Evolutionary conservation across 768 basidiomycete species (phyloP), one percentile per base, ranked within the genome.

Genomic region (Termitomyces sp.): DNA sequence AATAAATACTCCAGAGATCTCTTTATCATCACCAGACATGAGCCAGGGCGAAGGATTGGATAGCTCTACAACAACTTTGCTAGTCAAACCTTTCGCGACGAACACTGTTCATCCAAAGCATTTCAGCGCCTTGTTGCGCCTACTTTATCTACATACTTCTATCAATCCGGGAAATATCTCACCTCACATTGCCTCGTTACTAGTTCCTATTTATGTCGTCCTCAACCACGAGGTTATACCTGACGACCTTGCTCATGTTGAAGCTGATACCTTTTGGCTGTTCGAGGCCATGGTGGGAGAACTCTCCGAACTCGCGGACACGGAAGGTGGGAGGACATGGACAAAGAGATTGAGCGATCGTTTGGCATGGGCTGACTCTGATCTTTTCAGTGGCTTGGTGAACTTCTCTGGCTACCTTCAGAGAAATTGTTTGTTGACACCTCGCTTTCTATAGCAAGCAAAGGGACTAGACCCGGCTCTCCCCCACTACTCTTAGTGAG

Each of bases 201-300:
- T 92, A 11, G 77, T 91, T 16, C 87, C 88, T 0, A 65, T 92
- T 23, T 90, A 90, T 67, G 77, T 79, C 8, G 82, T 81, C 0
- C 71, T 90, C 48, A 69, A 74, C 17, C 80, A 82, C 64, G 89
- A 91, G 64, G 75, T 84, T 1, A 80, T 88, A 17, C 69, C 77
- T 0, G 79, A 82, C 53, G 86, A 89, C 42, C 67, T 81, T 10
- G 76, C 80, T 0, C 88, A 91, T 66, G 79, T 79, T 5, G 90
- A 92, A 68, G 90, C 90, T 2, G 90, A 92, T 63, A 80, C 86
- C 0, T 92, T 92, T 67, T 92, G 90, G 90, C 64, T 91, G 5
- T 87, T 92, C 54, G 89, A 91, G 67, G 80, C 84, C 0, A 76
- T 92, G 62, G 73, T 90, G 0, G 83, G 84, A 27, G 90, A 92